A percentile compares a stretch with the other conserved stretches of the same genome.
phyloP scores from a whole-genome alignment of 2,329 filamentous ascomycete genomes.

The Botrytis byssoidea region DNA sequence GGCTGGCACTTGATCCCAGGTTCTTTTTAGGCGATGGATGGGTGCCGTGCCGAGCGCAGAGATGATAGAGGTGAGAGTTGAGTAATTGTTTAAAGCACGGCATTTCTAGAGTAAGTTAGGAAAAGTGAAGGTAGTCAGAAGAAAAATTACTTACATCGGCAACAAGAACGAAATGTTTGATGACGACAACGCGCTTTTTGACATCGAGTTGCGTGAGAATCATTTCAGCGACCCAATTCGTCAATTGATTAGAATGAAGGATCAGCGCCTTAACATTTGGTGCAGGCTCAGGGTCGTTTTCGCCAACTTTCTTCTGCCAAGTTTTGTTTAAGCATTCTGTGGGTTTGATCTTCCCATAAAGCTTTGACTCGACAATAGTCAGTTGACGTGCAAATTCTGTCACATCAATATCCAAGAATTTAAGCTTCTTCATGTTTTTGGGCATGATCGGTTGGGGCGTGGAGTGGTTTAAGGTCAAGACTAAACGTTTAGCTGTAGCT shows the following conservation, averaged over 20 bases:
- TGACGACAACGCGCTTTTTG: constrained; percentile 93
- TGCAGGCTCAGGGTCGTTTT: constrained; percentile 80
- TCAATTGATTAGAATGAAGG: constrained; percentile 96
- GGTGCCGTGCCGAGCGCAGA: constrained; percentile 92
- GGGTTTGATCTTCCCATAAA: constrained; percentile 94
- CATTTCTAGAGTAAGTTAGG: constrained; percentile 68
- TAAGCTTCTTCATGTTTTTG: constrained; percentile 99
- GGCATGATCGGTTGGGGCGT: constrained; percentile 88
- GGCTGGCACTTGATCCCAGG: constrained; percentile 90
- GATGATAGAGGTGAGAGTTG: constrained; percentile 94
- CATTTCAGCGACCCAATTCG: constrained; percentile 99
- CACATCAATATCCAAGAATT: constrained; percentile 95
- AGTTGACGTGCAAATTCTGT: constrained; percentile 96
- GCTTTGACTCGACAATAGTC: constrained; percentile 91
- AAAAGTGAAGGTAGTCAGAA: constrained; percentile 22
- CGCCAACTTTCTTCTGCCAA: constrained; percentile 92
- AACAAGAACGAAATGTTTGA: constrained; percentile 96
- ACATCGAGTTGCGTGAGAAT: constrained; percentile 92
- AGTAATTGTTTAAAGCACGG: constrained; percentile 90
- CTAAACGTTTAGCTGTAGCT: constrained; percentile 77
- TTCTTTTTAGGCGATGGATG: constrained; percentile 88
- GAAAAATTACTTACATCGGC: constrained; percentile 72
- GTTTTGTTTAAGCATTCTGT: constrained; percentile 98
- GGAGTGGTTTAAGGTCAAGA: constrained; percentile 80
- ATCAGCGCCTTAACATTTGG: constrained; percentile 95